Base-by-base conservation (phyloP, 805 yeast species). In the Candida gorgasii region DNA sequence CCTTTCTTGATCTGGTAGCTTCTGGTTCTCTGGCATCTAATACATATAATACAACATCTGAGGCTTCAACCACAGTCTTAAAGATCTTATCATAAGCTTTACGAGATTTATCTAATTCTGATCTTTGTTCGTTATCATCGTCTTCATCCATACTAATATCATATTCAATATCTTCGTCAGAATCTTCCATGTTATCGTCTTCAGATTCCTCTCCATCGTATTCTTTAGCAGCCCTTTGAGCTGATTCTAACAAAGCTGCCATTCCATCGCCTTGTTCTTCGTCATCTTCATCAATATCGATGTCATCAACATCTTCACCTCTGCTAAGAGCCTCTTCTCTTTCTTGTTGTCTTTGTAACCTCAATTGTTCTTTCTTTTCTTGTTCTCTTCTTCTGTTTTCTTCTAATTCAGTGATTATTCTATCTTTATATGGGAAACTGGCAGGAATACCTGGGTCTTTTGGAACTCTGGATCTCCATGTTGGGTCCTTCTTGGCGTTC, bases 21-120 rank as follows among this genome's bases (percentile, higher is more conserved):
- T 88, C 96, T 42, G 99, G 99, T 65, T 93, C 97, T 65, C 99
- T 83, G 1, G 99, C 96, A 67, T 92, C 99, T 58, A 92, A 70
- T n/a, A 92, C 97, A 58, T 93, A 92, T 43, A 90, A 73, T 14
- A 92, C 73, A 42, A 92, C 96, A 61, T 92, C 99, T 1, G 97
- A 74, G 16, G 89, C 85, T 47, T 89, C 97, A 16, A 93, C 90
- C 27, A 93, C 97, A 12, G 89, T 76, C 65, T 89, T 90, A 75
- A 90, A 92, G 46, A 92, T 82, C 68, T 90, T 92, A 63, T 92
- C 98, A 61, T 86, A 93, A 5, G 96, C 93, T 62, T 86, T 90
- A 62, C 93, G 78, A 9, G 93, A 86, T 58, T 82, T 82, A 42
- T 86, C 95, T 26, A 76, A 50, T 52, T 79, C 86, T 17, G 67